Evolutionary conservation across 225 moss, liverwort and hornwort genomes (phyloP).

Genomic region (Ulota crispa): DNA sequence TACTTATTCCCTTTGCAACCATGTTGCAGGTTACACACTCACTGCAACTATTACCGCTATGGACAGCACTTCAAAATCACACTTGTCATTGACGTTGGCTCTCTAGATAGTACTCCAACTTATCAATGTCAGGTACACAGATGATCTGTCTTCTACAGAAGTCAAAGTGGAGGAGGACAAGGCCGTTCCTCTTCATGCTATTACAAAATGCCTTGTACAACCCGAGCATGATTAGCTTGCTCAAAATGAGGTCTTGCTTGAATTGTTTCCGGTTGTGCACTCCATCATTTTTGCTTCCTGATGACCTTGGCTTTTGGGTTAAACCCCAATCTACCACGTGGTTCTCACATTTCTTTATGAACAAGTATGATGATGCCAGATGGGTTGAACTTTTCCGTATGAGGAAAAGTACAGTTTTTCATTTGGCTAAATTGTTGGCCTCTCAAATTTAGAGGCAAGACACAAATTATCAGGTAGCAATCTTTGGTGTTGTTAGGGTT

Average conservation of each 20-base stretch:
- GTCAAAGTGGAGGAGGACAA: neutral
- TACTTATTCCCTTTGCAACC: no score
- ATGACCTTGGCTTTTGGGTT: neutral
- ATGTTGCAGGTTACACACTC: no score
- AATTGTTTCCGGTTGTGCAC: neutral
- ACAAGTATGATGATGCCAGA: neutral
- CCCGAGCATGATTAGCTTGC: fast-evolving
- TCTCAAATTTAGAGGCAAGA: neutral
- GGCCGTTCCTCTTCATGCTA: neutral
- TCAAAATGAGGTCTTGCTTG: neutral
- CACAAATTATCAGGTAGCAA: neutral
- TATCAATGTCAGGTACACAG: no score
- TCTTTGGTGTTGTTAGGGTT: no score
- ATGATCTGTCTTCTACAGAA: no score
- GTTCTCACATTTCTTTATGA: neutral
- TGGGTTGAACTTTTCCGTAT: neutral
- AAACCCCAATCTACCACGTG: neutral
- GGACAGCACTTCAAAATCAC: no score
- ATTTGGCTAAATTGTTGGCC: neutral
- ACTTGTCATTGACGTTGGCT: no score
- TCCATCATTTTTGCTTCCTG: neutral
- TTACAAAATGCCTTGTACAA: neutral
- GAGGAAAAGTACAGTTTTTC: neutral
- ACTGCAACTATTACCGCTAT: no score
- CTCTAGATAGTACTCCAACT: no score